phyloP scores from a whole-genome alignment of 2,329 filamentous ascomycete genomes.

The Ophiocordyceps robertsii region DNA sequence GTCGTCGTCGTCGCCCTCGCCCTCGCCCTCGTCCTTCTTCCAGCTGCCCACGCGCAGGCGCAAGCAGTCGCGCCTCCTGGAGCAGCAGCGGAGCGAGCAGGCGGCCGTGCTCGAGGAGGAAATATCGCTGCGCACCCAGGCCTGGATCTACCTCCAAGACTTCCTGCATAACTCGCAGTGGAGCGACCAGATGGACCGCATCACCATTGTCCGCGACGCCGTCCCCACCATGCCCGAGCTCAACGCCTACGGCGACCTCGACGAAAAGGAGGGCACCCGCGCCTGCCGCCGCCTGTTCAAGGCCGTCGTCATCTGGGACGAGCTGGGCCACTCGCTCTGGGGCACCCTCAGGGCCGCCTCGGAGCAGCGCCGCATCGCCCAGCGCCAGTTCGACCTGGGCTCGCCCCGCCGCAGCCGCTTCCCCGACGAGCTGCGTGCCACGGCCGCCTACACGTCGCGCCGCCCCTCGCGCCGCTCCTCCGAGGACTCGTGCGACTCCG shows the following conservation, averaged over 20 bases:
- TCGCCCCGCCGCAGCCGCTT: not conserved
- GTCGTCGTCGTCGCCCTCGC: slow-evolving; percentile 1
- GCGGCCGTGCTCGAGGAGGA: slow-evolving; percentile 15
- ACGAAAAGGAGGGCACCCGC: slow-evolving; percentile 20
- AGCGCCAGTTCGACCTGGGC: slow-evolving; percentile 1
- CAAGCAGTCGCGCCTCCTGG: slow-evolving; percentile 7
- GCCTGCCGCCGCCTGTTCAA: slow-evolving; percentile 23
- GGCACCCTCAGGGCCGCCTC: slow-evolving; percentile 9
- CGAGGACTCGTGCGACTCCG: not conserved
- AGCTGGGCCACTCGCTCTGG: slow-evolving; percentile 22
- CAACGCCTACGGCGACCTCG: slow-evolving; percentile 16
- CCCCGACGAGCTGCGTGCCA: not conserved
- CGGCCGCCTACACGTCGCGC: not conserved
- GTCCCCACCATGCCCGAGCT: slow-evolving; percentile 21
- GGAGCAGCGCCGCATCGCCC: slow-evolving; percentile 5
- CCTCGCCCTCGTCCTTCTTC: slow-evolving; percentile 7
- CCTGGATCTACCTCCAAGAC: slow-evolving; percentile 17
- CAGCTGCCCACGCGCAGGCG: slow-evolving; percentile 10
- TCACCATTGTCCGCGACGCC: slow-evolving; percentile 18
- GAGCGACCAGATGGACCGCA: slow-evolving; percentile 17
- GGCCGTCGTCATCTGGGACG: slow-evolving; percentile 24
- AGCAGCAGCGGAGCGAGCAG: slow-evolving; percentile 7
- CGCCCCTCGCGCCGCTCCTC: slow-evolving; percentile 1
- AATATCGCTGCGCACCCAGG: slow-evolving; percentile 15
- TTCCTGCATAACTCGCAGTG: slow-evolving; percentile 16